These are phyloP conservation scores for Ophiosphaerella korrae DNA, from an alignment of 2,329 filamentous ascomycete genomes.

Conservation along the genomic window DNA sequence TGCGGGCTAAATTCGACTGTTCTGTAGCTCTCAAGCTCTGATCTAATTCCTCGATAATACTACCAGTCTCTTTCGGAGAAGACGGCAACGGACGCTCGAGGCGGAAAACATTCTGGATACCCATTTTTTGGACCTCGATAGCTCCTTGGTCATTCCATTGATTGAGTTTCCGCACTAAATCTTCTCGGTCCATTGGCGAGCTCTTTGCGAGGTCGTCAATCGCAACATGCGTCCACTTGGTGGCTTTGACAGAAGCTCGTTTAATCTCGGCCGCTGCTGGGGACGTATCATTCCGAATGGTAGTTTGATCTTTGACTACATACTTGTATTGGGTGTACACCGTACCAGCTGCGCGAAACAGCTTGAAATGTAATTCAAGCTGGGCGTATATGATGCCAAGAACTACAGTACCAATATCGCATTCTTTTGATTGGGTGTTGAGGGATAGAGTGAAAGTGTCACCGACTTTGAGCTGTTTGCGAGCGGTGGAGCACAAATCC, in stretches of 20 bases:
- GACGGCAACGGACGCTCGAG: conserved; percentile 56
- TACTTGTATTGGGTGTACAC: conserved; percentile 63
- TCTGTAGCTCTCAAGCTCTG: conserved; percentile 59
- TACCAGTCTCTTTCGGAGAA: conserved; percentile 49
- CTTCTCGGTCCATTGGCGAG: conserved; percentile 48
- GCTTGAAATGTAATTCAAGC: conserved; percentile 63
- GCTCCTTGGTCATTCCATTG: conserved; percentile 56
- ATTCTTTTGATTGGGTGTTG: conserved; percentile 53
- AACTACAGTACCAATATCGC: conserved; percentile 60
- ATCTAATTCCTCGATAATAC: conserved; percentile 56
- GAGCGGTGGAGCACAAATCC: conserved; percentile 55
- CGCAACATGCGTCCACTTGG: conserved; percentile 56
- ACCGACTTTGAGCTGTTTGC: conserved; percentile 41
- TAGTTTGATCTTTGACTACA: conserved; percentile 37
- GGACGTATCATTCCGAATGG: conserved; percentile 47
- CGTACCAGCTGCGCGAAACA: conserved; percentile 62
- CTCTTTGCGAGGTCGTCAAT: conserved; percentile 48
- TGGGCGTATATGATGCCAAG: conserved; percentile 63
- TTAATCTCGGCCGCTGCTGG: conserved; percentile 54
- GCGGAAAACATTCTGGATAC: conserved; percentile 61
- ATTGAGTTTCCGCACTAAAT: conserved; percentile 62
- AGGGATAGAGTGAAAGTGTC: conserved; percentile 56
- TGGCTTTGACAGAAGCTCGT: conserved; percentile 47
- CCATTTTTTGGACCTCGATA: conserved; percentile 59
- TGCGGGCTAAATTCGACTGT: conserved; percentile 58